Evolutionary conservation across 192 early-diverging fungal species (phyloP), one percentile per base, ranked within the genome.

Genomic region (Rhizoclosmatium globosum): DNA sequence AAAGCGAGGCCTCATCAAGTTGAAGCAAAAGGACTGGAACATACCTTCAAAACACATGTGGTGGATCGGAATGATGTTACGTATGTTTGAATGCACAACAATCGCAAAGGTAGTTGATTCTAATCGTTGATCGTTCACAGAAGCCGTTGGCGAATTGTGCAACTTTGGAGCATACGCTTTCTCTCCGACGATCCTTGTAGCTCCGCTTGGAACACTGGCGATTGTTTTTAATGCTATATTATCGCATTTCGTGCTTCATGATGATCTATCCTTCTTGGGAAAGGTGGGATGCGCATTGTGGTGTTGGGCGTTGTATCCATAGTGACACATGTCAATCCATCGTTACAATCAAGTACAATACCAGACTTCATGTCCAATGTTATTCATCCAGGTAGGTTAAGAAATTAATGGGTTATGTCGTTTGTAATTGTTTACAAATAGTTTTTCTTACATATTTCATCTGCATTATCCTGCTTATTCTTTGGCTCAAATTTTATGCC

Each of bases 121-220:
- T n/a, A 21, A 66, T n/a, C n/a, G n/a, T n/a, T n/a, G n/a, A n/a
- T n/a, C n/a, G n/a, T n/a, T n/a, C 23, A 64, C 89, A 79, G 93
- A 97, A 93, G 91, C 91, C 9, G 74, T 95, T 45, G 97, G 97
- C 77, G 97, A 98, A 88, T 85, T 97, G 73, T 94, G 91, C 83
- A 99, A 99, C 87, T 95, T 99, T 84, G 93, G 92, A 2, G 97
- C 97, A 3, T 98, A 98, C 80, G 94, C 95, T 46, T 98, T 98
- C 90, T 92, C 94, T 41, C 97, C 97, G 1, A 94, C 97, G 31
- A 95, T 97, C 82, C 91, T 98, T 46, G 95, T 98, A 21, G 97
- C 97, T 47, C 96, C 97, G 2, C 91, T 98, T 71, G 95, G 95
- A 45, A 95, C 96, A 47, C 85, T 97, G 39, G 93, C 92, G 79